Percentiles rank a stretch among this genome's conserved stretches.
phyloP scores from a whole-genome alignment of 257 asterid genomes.

The Forsythia suspensa region DNA sequence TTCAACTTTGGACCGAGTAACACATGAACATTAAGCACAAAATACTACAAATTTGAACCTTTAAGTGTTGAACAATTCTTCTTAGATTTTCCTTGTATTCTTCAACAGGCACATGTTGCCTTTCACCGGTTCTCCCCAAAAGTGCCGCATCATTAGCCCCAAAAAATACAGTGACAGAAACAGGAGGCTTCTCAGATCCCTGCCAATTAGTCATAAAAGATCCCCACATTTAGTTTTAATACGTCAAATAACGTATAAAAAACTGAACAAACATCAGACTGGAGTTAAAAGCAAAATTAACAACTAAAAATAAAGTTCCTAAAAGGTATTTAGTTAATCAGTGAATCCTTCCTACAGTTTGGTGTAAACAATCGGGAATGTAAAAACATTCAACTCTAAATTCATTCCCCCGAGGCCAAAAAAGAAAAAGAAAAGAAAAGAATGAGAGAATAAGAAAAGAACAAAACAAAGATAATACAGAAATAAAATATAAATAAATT shows the following conservation, averaged over 20 bases:
- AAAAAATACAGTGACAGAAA: slow-evolving; percentile 72
- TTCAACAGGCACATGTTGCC: slow-evolving; percentile 80
- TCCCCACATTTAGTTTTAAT: neutral
- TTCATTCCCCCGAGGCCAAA: neutral
- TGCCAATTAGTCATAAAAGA: slow-evolving; percentile 21
- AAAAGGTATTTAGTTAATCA: neutral
- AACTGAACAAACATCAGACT: neutral
- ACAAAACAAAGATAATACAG: too few species aligned
- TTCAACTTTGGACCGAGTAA: neutral
- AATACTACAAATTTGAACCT: slow-evolving; percentile 41
- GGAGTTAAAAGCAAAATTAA: neutral
- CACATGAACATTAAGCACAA: neutral
- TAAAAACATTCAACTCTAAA: neutral
- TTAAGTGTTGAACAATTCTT: slow-evolving; percentile 65
- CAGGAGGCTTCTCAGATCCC: slow-evolving; percentile 61
- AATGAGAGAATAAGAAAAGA: too few species aligned
- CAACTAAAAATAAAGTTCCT: neutral
- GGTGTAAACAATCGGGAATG: neutral
- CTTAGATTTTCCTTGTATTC: slow-evolving; percentile 83
- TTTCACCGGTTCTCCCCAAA: slow-evolving; percentile 64
- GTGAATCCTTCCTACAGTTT: neutral
- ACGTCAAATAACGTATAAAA: neutral
- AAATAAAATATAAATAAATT: too few species aligned
- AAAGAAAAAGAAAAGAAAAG: too few species aligned
- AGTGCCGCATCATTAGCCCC: slow-evolving; percentile 97